Evolutionary conservation across 164 flowering plant genomes (phyloP), one percentile per base, ranked within the genome.

Genomic region (Sextonia rubra): DNA sequence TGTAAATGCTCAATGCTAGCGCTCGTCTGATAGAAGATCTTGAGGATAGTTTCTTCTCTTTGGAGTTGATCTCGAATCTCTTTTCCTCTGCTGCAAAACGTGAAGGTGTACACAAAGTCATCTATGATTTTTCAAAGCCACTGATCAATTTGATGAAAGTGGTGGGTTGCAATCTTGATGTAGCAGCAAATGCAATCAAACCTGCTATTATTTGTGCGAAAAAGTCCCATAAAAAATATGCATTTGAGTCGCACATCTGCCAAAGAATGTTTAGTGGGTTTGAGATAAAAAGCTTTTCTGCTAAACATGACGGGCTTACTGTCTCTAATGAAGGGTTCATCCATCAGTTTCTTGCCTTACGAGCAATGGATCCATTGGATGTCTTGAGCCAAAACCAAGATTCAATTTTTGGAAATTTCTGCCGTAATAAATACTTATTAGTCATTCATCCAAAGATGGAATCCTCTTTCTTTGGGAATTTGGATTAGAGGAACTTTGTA

Each of bases 71-170:
- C 11, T 88, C 94, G 65, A 91, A 86, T 55, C 87, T 91, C 29
- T 93, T 91, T 74, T 85, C 69, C 11, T 84, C 94, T 47, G 79
- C 86, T 18, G 92, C 83, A 5, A 94, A 95, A n/a, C n/a, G n/a
- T n/a, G n/a, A n/a, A 80, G 86, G 86, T 72, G 88, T 94, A 71
- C 87, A 22, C 69, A 86, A 80, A 74, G 89, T n/a, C n/a, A n/a
- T n/a, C n/a, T n/a, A n/a, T n/a, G n/a, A n/a, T n/a, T n/a, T n/a
- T n/a, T n/a, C n/a, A 15, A 95, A 95, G 66, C 98, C 98, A 5
- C 75, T 95, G 83, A 93, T 95, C 85, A 91, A 91, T 84, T 85
- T 95, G 96, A 91, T 95, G 98, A 95, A 91, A 86, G 98, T 92
- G n/a, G 93, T 97, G 71, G 97, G 94, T 4, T 95, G 88, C 99